These are phyloP conservation scores for Populus trichocarpa DNA, from an alignment of 441 rosid species.

Conservation along the genomic window DNA sequence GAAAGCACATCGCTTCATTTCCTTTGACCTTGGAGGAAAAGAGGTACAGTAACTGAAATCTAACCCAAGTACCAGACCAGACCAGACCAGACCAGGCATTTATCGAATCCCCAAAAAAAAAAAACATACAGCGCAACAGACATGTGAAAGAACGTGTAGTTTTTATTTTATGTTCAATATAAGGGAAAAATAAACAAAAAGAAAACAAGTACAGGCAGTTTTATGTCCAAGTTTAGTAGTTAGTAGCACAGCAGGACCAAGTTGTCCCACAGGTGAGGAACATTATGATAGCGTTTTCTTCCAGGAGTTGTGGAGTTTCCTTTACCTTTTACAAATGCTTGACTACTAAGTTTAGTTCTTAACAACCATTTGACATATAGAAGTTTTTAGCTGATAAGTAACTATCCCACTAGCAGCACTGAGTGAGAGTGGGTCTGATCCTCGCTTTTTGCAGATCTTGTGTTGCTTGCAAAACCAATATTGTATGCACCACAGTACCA, in stretches of 20 bases:
- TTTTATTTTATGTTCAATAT: background rate
- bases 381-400: slow-evolving; percentile 15
- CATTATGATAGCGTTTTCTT: background rate
- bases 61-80: background rate
- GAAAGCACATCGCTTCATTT: background rate
- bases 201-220: background rate
- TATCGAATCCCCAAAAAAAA: background rate
- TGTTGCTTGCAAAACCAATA: background rate
- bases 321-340: slow-evolving; percentile 19
- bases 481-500: background rate
- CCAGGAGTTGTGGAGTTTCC: slow-evolving; percentile 18
- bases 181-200: background rate
- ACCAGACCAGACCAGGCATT: too few species aligned
- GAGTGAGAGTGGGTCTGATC: background rate
- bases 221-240: background rate
- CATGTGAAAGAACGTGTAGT: background rate
- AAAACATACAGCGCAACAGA: background rate
- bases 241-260: background rate
- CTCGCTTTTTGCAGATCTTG: too few species aligned
- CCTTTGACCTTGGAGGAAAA: background rate
- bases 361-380: background rate
- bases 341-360: slow-evolving; percentile 12
- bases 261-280: background rate
- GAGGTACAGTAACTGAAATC: background rate
- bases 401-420: background rate